Percentiles rank a stretch among this genome's conserved stretches.
Evolutionary conservation across 306 rosid species (phyloP).

Genomic region (Casuarina glauca): DNA sequence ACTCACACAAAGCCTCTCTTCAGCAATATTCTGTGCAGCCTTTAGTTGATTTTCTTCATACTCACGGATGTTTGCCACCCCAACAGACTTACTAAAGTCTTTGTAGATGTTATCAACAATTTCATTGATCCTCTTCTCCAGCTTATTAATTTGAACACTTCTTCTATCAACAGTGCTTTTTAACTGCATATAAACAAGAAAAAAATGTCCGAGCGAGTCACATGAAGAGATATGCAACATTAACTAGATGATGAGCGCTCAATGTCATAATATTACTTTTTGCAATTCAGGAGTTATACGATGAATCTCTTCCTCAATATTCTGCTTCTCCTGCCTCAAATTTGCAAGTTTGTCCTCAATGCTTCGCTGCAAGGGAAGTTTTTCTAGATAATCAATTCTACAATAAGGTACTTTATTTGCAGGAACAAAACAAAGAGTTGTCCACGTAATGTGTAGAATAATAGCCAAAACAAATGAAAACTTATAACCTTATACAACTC

Average conservation of each 20-base stretch:
- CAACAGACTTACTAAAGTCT: slow-evolving; percentile 86
- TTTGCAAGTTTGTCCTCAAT: slow-evolving; percentile 80
- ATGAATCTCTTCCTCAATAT: slow-evolving; percentile 68
- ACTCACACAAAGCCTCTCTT: slow-evolving; percentile 87
- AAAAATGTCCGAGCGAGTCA: slow-evolving; percentile 22
- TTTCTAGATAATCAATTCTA: slow-evolving; percentile 26
- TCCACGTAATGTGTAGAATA: neutral
- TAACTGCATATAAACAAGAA: slow-evolving; percentile 49
- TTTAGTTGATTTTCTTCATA: slow-evolving; percentile 95
- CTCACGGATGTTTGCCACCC: slow-evolving; percentile 97
- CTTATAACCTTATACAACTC: neutral
- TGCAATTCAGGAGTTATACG: slow-evolving; percentile 77
- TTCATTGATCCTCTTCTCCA: slow-evolving; percentile 88
- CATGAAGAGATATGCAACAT: slow-evolving; percentile 16
- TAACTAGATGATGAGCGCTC: slow-evolving; percentile 11
- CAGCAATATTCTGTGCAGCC: slow-evolving; percentile 81
- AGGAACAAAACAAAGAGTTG: slow-evolving; percentile 8
- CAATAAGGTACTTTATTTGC: slow-evolving; percentile 4
- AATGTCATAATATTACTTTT: slow-evolving; percentile 54
- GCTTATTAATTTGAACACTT: slow-evolving; percentile 58
- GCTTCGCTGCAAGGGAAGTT: slow-evolving; percentile 58
- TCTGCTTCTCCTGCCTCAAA: slow-evolving; percentile 64
- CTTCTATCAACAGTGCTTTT: slow-evolving; percentile 61
- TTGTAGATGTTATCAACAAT: slow-evolving; percentile 81
- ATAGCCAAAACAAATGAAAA: neutral